These are phyloP conservation scores for Gymnopilus junonius DNA, from an alignment of 768 basidiomycete genomes.

Conservation along the genomic window DNA sequence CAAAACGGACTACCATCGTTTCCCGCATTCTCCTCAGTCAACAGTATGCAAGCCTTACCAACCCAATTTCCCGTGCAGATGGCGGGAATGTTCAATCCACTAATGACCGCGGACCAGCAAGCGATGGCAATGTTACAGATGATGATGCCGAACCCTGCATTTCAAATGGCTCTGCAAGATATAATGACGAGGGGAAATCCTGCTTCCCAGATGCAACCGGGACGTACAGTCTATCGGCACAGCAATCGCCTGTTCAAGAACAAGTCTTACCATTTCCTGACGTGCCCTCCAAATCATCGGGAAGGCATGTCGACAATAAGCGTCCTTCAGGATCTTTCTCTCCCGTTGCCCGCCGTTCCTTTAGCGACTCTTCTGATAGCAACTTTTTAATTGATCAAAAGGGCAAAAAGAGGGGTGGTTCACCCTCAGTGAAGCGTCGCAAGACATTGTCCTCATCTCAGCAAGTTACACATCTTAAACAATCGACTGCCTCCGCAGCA, in stretches of 20 bases:
- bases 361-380: conserved; percentile 1
- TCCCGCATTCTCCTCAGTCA: conserved; percentile 5
- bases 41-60: conserved; percentile 10
- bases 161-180: too few relatives aligned
- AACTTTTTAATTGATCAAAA: conserved; percentile 5
- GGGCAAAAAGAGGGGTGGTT: conserved; percentile 11
- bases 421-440: conserved; percentile 20
- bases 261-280: conserved; percentile 19
- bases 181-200: conserved; percentile 6
- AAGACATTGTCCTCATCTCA: conserved; percentile 18
- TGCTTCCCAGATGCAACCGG: conserved; percentile 1
- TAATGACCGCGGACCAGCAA: conserved; percentile 14
- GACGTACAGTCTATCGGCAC: neutral
- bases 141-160: too few relatives aligned
- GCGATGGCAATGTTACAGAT: conserved; percentile 5
- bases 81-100: conserved; percentile 18
- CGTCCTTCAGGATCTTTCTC: neutral
- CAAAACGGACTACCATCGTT: neutral
- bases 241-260: conserved; percentile 15
- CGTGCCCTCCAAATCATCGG: conserved; percentile 2
- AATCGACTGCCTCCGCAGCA: conserved; percentile 7
- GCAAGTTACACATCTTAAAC: conserved; percentile 4
- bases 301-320: neutral
- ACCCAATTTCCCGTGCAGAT: conserved; percentile 13
- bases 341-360: neutral